phyloP scores from a whole-genome alignment of 192 early-diverging fungal species.

The Diversispora eburnea region DNA sequence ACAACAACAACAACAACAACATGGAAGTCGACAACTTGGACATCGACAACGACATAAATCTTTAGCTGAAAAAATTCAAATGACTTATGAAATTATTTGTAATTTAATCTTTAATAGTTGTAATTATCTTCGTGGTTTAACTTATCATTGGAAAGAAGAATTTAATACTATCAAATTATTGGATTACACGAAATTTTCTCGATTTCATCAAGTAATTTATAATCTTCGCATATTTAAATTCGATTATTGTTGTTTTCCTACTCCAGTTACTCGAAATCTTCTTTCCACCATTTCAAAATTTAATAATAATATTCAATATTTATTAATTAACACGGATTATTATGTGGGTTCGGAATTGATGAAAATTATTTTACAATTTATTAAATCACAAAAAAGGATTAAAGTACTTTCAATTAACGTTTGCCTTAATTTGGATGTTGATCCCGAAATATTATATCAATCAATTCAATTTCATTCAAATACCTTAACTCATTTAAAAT shows the following conservation, averaged over 20 bases:
- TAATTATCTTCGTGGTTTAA: not conserved
- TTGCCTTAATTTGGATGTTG: not conserved
- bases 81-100: not conserved
- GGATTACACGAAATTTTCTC: not conserved
- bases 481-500: not conserved
- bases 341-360: not conserved
- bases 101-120: not conserved
- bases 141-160: not conserved
- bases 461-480: not conserved
- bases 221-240: not conserved
- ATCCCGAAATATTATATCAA: not conserved
- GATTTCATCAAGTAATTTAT: not conserved
- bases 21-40: too few relatives aligned
- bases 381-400: not conserved
- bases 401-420: not conserved
- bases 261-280: not conserved
- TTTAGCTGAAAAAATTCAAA: not conserved
- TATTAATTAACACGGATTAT: not conserved
- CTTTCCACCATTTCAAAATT: not conserved
- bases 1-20: too few relatives aligned
- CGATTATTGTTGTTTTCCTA: not conserved
- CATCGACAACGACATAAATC: not conserved
- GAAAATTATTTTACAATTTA: not conserved
- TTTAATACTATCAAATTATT: not conserved
- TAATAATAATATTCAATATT: not conserved